A percentile compares a stretch with the other conserved stretches of the same genome.
phyloP scores from a whole-genome alignment of 805 yeast genomes.

The Middelhovenomyces tepae region DNA sequence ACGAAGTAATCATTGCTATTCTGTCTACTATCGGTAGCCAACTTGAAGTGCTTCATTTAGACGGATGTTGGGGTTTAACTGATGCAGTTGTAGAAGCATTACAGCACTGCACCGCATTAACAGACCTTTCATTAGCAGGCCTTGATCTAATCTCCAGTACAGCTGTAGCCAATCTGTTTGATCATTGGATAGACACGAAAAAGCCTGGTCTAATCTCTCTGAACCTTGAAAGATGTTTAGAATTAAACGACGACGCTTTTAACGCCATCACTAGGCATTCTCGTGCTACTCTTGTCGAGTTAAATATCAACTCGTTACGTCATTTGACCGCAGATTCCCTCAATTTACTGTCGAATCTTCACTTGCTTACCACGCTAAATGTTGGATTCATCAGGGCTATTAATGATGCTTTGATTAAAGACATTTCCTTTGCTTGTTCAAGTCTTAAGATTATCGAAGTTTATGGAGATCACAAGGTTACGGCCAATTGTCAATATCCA shows the following conservation, averaged over 20 bases:
- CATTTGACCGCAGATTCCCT: constrained; percentile 25
- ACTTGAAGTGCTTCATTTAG: constrained; percentile 48
- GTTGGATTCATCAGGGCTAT: constrained; percentile 72
- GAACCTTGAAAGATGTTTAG: constrained; percentile 56
- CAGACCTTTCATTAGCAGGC: constrained; percentile 47
- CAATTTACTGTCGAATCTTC: constrained; percentile 29
- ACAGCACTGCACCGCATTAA: constrained; percentile 40
- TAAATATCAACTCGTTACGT: constrained; percentile 68
- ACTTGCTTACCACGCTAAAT: constrained; percentile 51
- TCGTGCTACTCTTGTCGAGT: constrained; percentile 52
- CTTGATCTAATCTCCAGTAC: constrained; percentile 63
- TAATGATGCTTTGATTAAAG: constrained; percentile 58
- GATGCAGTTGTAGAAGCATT: constrained; percentile 52
- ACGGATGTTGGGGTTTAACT: constrained; percentile 67
- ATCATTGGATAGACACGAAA: constrained; percentile 35
- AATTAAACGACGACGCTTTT: constrained; percentile 55
- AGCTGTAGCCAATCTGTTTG: constrained; percentile 53
- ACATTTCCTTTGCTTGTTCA: constrained; percentile 50
- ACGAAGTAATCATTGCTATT: constrained; percentile 55
- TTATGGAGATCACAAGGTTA: constrained; percentile 44
- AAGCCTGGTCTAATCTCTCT: constrained; percentile 49
- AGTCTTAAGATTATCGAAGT: constrained; percentile 63
- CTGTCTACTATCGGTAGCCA: constrained; percentile 45
- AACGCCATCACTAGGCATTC: constrained; percentile 55
- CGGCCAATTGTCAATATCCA: constrained; percentile 29